Evolutionary conservation across 208 protist species (phyloP).

Genomic region (Leishmania gerbilli): DNA sequence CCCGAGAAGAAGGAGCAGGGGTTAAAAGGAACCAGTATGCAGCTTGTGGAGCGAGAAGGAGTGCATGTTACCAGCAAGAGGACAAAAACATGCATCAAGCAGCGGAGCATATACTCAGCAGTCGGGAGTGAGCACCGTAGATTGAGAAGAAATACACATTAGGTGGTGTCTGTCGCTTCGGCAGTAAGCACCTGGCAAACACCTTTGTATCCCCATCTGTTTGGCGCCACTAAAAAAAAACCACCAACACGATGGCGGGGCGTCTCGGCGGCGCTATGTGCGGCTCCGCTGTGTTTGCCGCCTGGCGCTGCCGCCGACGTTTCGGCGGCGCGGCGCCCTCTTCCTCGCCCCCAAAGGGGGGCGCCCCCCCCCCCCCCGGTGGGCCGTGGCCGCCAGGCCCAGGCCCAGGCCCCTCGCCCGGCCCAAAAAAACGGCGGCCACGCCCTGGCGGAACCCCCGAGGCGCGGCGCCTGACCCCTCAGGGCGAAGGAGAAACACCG

Average conservation of each 20-base stretch:
- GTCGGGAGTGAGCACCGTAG: background rate
- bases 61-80: background rate
- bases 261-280: background rate
- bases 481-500: no score
- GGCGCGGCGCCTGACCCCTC: no score
- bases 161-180: background rate
- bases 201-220: background rate
- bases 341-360: background rate
- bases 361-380: no score
- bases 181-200: background rate
- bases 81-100: background rate
- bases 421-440: no score
- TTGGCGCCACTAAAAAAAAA: background rate
- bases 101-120: background rate
- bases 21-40: background rate
- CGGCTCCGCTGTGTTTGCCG: background rate
- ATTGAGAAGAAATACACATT: background rate
- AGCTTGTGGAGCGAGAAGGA: background rate
- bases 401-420: no score
- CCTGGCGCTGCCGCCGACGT: background rate
- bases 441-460: background rate
- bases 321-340: background rate
- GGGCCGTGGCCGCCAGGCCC: no score
- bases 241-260: background rate
- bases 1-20: background rate